phyloP scores from a whole-genome alignment of 768 basidiomycete genomes.

The button mushroom (Agaricus bisporus) region DNA sequence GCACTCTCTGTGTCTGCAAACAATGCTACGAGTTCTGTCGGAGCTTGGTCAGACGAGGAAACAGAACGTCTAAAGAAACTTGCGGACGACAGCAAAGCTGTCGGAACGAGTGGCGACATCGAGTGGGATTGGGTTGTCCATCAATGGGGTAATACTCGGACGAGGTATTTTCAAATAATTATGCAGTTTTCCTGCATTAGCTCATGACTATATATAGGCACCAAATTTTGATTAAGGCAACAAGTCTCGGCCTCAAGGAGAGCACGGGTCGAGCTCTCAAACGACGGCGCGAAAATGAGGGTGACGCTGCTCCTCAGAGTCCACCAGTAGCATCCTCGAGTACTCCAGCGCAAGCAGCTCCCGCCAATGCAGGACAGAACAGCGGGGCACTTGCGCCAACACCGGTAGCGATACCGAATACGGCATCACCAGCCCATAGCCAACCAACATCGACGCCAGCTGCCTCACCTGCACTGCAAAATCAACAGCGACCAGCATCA shows the following conservation, averaged over 20 bases:
- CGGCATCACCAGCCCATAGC: constrained; percentile 31
- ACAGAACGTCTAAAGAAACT: constrained; percentile 60
- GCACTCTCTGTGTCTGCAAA: constrained; percentile 17
- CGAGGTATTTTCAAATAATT: constrained; percentile 41
- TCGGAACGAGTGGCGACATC: constrained; percentile 47
- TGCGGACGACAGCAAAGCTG: constrained; percentile 58
- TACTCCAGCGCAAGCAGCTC: constrained; percentile 20
- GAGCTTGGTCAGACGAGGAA: constrained; percentile 78
- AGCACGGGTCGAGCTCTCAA: constrained; percentile 59
- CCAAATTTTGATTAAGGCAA: constrained; percentile 80
- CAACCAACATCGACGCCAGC: constrained; percentile 38
- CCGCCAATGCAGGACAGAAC: constrained; percentile 17
- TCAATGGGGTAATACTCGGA: constrained; percentile 69
- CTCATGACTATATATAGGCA: constrained; percentile 39
- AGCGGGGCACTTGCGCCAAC: constrained; percentile 14
- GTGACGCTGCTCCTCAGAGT: constrained; percentile 16
- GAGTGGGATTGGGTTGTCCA: constrained; percentile 77
- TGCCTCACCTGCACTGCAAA: constrained; percentile 48
- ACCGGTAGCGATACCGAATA: constrained; percentile 19
- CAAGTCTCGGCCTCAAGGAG: constrained; percentile 70
- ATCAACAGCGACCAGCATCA: constrained; percentile 34
- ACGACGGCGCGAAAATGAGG: constrained; percentile 34
- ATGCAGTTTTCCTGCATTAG: background rate
- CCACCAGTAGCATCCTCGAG: constrained; percentile 26
- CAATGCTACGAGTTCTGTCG: constrained; percentile 23